Conservation (phyloP, 208 protist genomes). For the Porcisia hertigi region DNA sequence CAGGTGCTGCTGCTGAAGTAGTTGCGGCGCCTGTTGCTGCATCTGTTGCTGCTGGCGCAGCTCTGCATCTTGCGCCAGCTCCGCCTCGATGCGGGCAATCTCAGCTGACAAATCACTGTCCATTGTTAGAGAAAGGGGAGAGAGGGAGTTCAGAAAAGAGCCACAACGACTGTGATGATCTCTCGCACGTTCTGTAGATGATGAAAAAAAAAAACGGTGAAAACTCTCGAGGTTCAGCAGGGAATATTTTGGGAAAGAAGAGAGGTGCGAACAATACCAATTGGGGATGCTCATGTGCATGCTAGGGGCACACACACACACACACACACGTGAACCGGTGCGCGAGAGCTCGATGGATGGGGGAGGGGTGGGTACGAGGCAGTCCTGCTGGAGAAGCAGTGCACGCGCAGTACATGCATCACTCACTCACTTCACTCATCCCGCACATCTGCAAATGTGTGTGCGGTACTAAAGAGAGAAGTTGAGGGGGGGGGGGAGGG, state of each 20-base stretch:
- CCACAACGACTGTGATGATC: not conserved
- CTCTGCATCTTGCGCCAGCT: constrained; percentile 69
- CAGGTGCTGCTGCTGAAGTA: constrained; percentile 13
- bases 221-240: too few species aligned
- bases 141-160: not conserved
- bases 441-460: not conserved
- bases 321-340: too few species aligned
- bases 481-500: not conserved
- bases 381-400: not conserved
- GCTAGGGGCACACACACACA: too few species aligned
- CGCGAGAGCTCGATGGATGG: not conserved
- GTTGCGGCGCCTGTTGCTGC: constrained; percentile 28
- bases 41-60: constrained; percentile 55
- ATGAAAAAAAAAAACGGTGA: not conserved
- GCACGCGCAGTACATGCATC: not conserved
- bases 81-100: constrained; percentile 78
- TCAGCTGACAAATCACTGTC: constrained; percentile 77
- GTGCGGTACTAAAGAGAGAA: not conserved
- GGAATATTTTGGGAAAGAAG: too few species aligned
- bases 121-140: constrained; percentile 23
- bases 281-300: not conserved
- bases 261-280: too few species aligned
- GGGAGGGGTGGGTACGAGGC: not conserved
- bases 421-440: constrained; percentile 7
- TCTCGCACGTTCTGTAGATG: too few species aligned